These are phyloP conservation scores for Ophiostoma tasmaniense DNA, from an alignment of 2,329 filamentous ascomycete genomes.

Conservation along the genomic window DNA sequence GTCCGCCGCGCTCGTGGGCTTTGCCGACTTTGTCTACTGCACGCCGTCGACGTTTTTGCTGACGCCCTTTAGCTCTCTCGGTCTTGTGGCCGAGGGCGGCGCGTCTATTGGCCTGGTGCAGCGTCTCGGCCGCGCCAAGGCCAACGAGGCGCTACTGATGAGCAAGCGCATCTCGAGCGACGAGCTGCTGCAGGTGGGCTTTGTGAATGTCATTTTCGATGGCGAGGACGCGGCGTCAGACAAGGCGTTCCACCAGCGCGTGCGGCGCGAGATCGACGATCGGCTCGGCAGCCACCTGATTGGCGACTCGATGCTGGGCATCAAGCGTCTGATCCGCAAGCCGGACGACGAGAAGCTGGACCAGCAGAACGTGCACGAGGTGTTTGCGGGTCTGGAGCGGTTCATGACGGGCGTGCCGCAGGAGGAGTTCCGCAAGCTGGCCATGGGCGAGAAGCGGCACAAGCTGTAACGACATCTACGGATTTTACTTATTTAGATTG, in stretches of 20 bases:
- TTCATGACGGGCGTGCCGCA: slow-evolving; percentile 77
- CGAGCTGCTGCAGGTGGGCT: slow-evolving; percentile 68
- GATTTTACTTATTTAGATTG: not conserved
- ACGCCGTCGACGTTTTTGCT: slow-evolving; percentile 74
- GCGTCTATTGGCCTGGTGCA: slow-evolving; percentile 70
- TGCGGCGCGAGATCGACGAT: slow-evolving; percentile 74
- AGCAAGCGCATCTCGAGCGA: slow-evolving; percentile 65
- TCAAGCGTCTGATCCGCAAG: slow-evolving; percentile 73
- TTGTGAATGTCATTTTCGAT: slow-evolving; percentile 75
- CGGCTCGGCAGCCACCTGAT: slow-evolving; percentile 71
- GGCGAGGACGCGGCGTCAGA: slow-evolving; percentile 51
- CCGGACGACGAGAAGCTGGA: slow-evolving; percentile 68
- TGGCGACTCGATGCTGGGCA: slow-evolving; percentile 67
- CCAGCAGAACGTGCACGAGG: slow-evolving; percentile 70
- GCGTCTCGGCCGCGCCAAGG: slow-evolving; percentile 69
- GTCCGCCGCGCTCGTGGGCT: slow-evolving; percentile 70
- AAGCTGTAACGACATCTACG: slow-evolving; percentile 55
- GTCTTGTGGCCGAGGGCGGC: slow-evolving; percentile 82
- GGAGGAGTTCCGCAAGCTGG: slow-evolving; percentile 78
- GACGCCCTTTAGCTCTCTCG: slow-evolving; percentile 83
- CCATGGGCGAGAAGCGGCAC: slow-evolving; percentile 83
- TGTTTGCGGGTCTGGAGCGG: slow-evolving; percentile 73
- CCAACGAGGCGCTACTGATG: slow-evolving; percentile 91
- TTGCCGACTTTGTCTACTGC: slow-evolving; percentile 89
- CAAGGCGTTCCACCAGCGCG: slow-evolving; percentile 59